A percentile compares a stretch with the other conserved stretches of the same genome.
These are phyloP conservation scores for Verticillium longisporum DNA, from an alignment of 2,329 filamentous ascomycete species.

Conservation along the genomic window DNA sequence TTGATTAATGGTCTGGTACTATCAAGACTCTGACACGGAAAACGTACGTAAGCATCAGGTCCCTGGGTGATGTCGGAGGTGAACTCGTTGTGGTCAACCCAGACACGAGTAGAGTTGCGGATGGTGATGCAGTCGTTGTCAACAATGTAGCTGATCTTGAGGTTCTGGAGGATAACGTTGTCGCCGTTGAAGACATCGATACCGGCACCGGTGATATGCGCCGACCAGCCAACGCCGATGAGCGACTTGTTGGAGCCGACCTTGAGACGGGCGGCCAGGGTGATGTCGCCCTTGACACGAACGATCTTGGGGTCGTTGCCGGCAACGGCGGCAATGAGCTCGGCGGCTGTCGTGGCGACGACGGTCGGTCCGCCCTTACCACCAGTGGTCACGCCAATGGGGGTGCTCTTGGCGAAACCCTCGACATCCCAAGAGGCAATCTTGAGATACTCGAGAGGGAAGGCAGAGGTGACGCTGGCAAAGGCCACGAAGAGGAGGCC, in stretches of 20 bases:
- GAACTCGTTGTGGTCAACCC: constrained; percentile 42
- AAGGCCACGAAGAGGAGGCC: constrained; percentile 2
- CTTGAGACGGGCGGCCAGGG: constrained; percentile 30
- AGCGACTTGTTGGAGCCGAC: constrained; percentile 39
- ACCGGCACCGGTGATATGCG: constrained; percentile 26
- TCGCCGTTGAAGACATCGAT: constrained; percentile 25
- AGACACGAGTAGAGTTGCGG: constrained; percentile 35
- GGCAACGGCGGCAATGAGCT: constrained; percentile 35
- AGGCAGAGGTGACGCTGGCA: constrained; percentile 2
- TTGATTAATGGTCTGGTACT: background rate
- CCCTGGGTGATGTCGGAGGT: constrained; percentile 30
- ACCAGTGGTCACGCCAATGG: constrained; percentile 29
- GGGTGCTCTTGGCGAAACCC: constrained; percentile 21
- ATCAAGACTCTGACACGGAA: no score
- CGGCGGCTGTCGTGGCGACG: constrained; percentile 32
- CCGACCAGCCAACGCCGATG: constrained; percentile 26
- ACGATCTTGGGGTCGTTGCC: constrained; percentile 34
- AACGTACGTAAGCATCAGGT: constrained; percentile 26
- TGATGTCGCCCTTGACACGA: constrained; percentile 33
- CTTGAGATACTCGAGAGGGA: constrained; percentile 16
- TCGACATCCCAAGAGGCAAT: constrained; percentile 16
- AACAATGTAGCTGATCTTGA: constrained; percentile 25
- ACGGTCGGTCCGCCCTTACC: constrained; percentile 39
- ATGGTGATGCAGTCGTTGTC: constrained; percentile 35
- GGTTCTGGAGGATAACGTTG: constrained; percentile 34